Base-by-base conservation (phyloP, 2,329 filamentous ascomycete genomes). In the Hymenotorrendiella dingleyae region DNA sequence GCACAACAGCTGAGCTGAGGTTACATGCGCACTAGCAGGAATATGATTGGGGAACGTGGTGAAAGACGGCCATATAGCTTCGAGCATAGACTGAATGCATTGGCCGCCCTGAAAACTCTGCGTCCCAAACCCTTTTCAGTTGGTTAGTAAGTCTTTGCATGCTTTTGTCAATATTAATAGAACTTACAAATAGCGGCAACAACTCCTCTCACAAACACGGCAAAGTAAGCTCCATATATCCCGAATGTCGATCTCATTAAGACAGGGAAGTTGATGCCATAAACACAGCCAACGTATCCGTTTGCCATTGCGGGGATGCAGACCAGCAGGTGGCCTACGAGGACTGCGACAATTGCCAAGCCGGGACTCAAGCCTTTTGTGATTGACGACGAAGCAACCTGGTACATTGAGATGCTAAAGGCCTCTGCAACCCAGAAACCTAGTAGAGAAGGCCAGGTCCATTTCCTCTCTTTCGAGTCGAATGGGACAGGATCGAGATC, bases 241-340 rank as follows among this genome's bases (percentile, higher is more conserved):
- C 68, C 69, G 44, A 70, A 71, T 21, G 65, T 63, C 23, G 64
- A 65, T 6, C 65, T 62, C 9, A 63, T 62, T 29, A 69, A 57
- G n/a, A 71, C 64, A n/a, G 67, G 64, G 45, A 70, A 72, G 16
- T 68, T 68, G 9, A 70, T 59, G 36, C 70, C 67, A 27, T 70
- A 59, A 38, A 65, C 64, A 20, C 67, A 64, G 14, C 68, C 67
- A 21, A 68, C 65, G 27, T 67, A 66, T 6, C 67, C 67, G 54
- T 70, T 69, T 7, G 68, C 55, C 30, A 68, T 65, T 43, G 68
- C 64, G 9, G 67, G 63, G 4, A 78, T 67, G 16, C 76, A 73
- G 16, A 79, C 76, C 48, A 77, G 77, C 11, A 74, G 64, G 22
- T 73, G 71, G 29, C 81, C 80, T 12, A 82, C 73, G 34, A 76